Evolutionary conservation across 345 rosid species (phyloP).

Genomic region (Eucalyptus marginata): DNA sequence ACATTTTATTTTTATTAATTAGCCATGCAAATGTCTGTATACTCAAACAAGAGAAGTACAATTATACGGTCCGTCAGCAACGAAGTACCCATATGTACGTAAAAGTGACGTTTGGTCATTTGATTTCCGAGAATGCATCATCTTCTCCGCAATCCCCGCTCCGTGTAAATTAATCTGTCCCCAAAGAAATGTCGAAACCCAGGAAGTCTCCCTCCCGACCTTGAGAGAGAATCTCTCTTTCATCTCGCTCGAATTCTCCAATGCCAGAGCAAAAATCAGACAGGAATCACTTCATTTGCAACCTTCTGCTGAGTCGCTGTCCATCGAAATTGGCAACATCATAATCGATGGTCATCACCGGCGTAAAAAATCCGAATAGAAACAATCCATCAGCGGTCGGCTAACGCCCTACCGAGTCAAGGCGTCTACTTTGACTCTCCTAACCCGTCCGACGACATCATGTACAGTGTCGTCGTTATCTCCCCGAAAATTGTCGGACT

Average conservation of each 20-base stretch:
- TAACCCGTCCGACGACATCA: not conserved
- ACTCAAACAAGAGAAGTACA: not conserved
- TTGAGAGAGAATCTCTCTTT: not conserved
- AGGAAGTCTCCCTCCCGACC: too few relatives aligned
- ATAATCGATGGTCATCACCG: not conserved
- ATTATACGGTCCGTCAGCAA: not conserved
- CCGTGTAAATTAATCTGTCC: not conserved
- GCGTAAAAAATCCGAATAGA: not conserved
- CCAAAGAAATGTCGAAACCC: not conserved
- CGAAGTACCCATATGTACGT: not conserved
- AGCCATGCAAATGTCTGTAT: not conserved
- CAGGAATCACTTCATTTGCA: not conserved
- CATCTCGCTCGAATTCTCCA: not conserved
- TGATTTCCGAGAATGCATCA: not conserved
- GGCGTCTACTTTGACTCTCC: not conserved
- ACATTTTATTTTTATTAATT: too few relatives aligned
- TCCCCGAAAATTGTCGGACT: not conserved
- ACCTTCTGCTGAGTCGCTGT: not conserved
- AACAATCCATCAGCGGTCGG: not conserved
- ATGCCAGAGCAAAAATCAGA: not conserved
- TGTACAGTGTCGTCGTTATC: not conserved
- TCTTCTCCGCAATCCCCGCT: not conserved
- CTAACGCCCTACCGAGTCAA: not conserved
- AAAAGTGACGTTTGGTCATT: not conserved
- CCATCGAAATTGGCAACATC: not conserved